phyloP scores from a whole-genome alignment of 2,329 filamentous ascomycete genomes.

The Phaeosphaeria sp. region DNA sequence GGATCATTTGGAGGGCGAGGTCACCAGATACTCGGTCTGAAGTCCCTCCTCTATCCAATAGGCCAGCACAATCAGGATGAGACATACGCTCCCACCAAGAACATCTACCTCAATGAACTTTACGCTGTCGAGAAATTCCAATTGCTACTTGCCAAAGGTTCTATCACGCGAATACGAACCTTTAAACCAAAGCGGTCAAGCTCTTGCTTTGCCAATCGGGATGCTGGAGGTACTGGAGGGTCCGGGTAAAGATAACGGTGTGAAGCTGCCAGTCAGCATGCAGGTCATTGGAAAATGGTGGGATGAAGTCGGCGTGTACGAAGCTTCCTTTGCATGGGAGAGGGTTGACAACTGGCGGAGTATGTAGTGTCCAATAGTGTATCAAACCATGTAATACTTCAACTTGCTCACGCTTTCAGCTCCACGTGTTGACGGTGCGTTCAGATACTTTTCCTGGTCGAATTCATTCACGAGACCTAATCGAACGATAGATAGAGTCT shows the following conservation, averaged over 20 bases:
- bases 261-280: constrained; percentile 59
- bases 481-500: too few relatives aligned
- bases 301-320: constrained; percentile 57
- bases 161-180: constrained; percentile 64
- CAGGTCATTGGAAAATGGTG: constrained; percentile 62
- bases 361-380: constrained; percentile 14
- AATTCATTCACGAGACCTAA: too few relatives aligned
- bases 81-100: constrained; percentile 60
- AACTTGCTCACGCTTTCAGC: neutral
- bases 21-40: constrained; percentile 59
- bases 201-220: constrained; percentile 60
- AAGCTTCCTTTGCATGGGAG: constrained; percentile 58
- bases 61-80: constrained; percentile 58
- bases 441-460: neutral
- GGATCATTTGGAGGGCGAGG: constrained; percentile 54
- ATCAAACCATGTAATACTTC: neutral
- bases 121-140: constrained; percentile 56
- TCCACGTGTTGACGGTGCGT: neutral
- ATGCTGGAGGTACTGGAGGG: constrained; percentile 53
- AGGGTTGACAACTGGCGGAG: constrained; percentile 53
- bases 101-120: constrained; percentile 61
- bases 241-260: constrained; percentile 24
- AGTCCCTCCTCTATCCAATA: constrained; percentile 56
- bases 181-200: constrained; percentile 65
- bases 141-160: constrained; percentile 56